phyloP scores from a whole-genome alignment of 371 early-diverging fungal genomes.

The Umbelopsis sp. region DNA sequence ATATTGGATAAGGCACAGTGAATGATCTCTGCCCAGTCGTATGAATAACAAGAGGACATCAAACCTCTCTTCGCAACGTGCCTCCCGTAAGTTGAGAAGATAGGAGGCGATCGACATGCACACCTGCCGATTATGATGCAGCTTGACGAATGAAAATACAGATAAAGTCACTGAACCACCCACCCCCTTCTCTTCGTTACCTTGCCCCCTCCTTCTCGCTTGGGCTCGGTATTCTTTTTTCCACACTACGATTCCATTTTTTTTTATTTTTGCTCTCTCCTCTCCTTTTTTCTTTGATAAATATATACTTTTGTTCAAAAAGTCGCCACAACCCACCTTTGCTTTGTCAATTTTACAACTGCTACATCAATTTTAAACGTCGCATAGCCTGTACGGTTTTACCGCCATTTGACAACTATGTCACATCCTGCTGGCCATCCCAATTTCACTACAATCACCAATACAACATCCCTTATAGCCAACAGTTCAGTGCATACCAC shows the following conservation, averaged over 20 bases:
- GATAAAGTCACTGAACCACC: background rate
- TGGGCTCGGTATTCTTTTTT: background rate
- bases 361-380: background rate
- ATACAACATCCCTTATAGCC: background rate
- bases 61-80: background rate
- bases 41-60: no score
- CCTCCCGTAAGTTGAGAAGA: background rate
- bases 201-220: background rate
- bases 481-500: background rate
- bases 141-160: slow-evolving; percentile 1
- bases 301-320: no score
- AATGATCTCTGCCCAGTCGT: no score
- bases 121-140: slow-evolving; percentile 16
- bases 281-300: no score
- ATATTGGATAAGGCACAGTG: no score
- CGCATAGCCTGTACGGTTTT: background rate
- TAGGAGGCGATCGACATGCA: slow-evolving; percentile 17
- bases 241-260: background rate
- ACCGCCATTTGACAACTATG: slow-evolving; percentile 2
- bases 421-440: background rate
- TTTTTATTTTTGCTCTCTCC: background rate
- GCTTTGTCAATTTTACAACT: background rate
- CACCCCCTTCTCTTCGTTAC: background rate
- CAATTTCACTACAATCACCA: background rate
- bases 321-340: no score